These are phyloP conservation scores for Thinopyrum obtusiflorum DNA, from an alignment of 202 grass and related monocot species.

Conservation along the genomic window DNA sequence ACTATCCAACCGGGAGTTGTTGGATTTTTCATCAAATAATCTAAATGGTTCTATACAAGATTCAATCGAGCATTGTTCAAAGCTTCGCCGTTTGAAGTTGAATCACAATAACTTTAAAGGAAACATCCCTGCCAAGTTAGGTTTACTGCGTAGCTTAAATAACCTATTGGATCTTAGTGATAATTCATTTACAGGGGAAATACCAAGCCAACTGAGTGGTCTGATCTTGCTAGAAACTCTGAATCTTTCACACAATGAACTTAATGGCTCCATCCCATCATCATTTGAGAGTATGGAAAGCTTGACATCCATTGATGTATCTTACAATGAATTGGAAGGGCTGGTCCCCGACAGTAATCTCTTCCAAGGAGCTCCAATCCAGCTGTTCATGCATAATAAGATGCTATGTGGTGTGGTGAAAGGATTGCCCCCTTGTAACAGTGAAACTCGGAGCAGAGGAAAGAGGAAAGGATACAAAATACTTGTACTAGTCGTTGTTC, in stretches of 20 bases:
- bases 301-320: neutral
- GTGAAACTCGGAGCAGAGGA: neutral
- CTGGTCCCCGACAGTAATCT: slow-evolving; percentile 23
- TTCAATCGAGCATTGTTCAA: too few species aligned
- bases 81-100: slow-evolving; percentile 1
- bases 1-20: too few species aligned
- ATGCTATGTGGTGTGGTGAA: neutral
- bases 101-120: slow-evolving; percentile 33
- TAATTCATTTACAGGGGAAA: slow-evolving; percentile 39
- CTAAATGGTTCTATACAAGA: too few species aligned
- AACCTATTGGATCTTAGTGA: slow-evolving; percentile 53
- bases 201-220: slow-evolving; percentile 42
- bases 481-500: too few species aligned
- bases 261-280: slow-evolving; percentile 22
- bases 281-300: neutral
- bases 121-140: slow-evolving; percentile 30
- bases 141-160: slow-evolving; percentile 29
- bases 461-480: neutral
- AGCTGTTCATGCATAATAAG: neutral
- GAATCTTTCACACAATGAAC: slow-evolving; percentile 49
- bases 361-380: slow-evolving; percentile 27
- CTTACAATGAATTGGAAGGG: slow-evolving; percentile 21
- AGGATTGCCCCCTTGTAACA: neutral
- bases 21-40: too few species aligned
- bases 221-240: slow-evolving; percentile 25